phyloP scores from a whole-genome alignment of 1,139 yeast genomes.

The Geotrichum restrictum region DNA sequence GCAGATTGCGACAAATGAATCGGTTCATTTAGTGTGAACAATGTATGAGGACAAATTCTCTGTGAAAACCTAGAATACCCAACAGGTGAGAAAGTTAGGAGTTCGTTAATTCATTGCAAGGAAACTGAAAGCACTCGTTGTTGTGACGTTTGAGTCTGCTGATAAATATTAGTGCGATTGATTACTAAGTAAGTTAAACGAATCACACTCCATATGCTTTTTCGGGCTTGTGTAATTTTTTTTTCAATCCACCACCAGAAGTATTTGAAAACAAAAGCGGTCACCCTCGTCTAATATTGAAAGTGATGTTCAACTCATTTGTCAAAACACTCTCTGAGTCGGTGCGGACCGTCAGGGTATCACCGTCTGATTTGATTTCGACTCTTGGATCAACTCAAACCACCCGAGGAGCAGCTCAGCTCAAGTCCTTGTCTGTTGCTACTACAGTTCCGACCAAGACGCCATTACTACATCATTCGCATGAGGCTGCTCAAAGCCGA shows the following conservation, averaged over 20 bases:
- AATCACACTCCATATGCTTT: slow-evolving; percentile 1
- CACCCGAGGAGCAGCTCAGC: slow-evolving; percentile 32
- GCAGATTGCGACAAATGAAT: neutral
- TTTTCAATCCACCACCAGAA: slow-evolving; percentile 11
- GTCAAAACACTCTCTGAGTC: slow-evolving; percentile 13
- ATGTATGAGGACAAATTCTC: neutral
- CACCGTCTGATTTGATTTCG: slow-evolving; percentile 10
- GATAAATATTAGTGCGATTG: neutral
- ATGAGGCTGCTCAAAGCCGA: slow-evolving; percentile 45
- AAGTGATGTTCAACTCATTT: slow-evolving; percentile 9
- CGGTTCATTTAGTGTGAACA: neutral
- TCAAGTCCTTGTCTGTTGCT: slow-evolving; percentile 36
- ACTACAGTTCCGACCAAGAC: slow-evolving; percentile 33
- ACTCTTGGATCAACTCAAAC: slow-evolving; percentile 16
- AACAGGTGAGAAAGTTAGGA: neutral
- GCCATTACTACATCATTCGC: slow-evolving; percentile 38
- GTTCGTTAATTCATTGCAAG: neutral
- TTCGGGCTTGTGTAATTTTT: slow-evolving; percentile 1
- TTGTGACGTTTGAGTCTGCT: slow-evolving; percentile 5
- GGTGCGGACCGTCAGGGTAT: neutral
- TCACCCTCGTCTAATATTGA: neutral
- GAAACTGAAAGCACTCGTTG: neutral
- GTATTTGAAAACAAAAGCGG: slow-evolving; percentile 7
- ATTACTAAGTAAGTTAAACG: neutral
- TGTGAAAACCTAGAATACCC: neutral